Base-by-base conservation (phyloP, 176 grass and related monocot genomes). In the Puccinellia tenuiflora region DNA sequence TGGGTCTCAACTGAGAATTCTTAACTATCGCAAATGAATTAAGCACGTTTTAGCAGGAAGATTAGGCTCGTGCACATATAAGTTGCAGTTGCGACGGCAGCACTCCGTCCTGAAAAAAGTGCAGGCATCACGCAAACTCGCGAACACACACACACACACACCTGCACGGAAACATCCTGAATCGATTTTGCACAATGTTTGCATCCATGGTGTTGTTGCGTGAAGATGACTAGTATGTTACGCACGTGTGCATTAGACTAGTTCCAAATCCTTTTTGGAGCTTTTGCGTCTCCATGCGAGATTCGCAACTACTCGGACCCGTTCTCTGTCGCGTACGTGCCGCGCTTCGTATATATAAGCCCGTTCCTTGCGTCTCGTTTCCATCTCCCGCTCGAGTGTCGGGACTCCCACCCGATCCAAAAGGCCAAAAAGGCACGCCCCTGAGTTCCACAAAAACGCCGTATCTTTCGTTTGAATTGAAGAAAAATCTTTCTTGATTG, bases 311-410 rank as follows among this genome's bases (percentile, higher is more conserved):
- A 9, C 40, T 5, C 75, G 9, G 76, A 84, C 66, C 81, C 10
- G 46, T 39, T 82, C 72, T 28, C 48, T 21, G 50, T 72, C 68
- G 14, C 81, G 21, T n/a, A n/a, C n/a, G n/a, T 11, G 30, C 20
- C 74, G 51, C 6, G 20, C 51, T 24, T 18, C 35, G 60, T 69
- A 81, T 81, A 81, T 68, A 89, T n/a, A 80, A 3, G 82, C 14
- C n/a, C 26, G 15, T 0, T 57, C 56, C 68, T 47, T 35, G 66
- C 56, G n/a, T 72, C 37, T 55, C n/a, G 7, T 51, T 45, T 16
- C 65, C 63, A n/a, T n/a, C n/a, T 34, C 63, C 33, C 63, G 17
- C 37, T 2, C 34, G 28, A 37, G 40, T 10, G 17, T 14, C 24
- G 53, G n/a, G 53, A 11, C 6, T 30, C 1, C 39, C 0, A 54